A percentile compares a stretch with the other conserved stretches of the same genome.
These are phyloP conservation scores for Boletales sp. DNA, from an alignment of 768 basidiomycete genomes.

Conservation along the genomic window DNA sequence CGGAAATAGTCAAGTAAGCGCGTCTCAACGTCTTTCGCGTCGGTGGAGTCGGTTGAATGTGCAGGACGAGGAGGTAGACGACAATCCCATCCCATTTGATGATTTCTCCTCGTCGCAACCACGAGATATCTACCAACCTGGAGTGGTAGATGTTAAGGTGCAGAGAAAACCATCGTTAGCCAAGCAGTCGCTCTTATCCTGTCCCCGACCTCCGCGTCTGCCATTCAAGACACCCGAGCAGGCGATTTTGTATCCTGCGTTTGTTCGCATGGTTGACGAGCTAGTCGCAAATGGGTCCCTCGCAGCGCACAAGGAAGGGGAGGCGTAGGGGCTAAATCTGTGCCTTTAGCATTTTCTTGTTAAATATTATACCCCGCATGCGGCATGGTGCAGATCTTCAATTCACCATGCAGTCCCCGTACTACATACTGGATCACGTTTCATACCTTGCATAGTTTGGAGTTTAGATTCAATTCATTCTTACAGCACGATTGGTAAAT, in stretches of 20 bases:
- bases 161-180: background rate
- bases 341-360: too few relatives aligned
- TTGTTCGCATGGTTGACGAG: constrained; percentile 22
- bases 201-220: constrained; percentile 24
- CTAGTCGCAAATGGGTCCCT: constrained; percentile 18
- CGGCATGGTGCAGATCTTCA: background rate
- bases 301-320: background rate
- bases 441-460: too few relatives aligned
- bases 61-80: constrained; percentile 18
- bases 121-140: background rate
- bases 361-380: background rate
- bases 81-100: constrained; percentile 17
- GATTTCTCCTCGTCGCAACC: constrained; percentile 12
- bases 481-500: too few relatives aligned
- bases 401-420: background rate
- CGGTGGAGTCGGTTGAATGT: constrained; percentile 30
- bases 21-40: constrained; percentile 19
- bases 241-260: constrained; percentile 19
- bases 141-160: constrained; percentile 11
- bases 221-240: constrained; percentile 10
- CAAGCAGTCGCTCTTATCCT: constrained; percentile 14
- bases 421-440: background rate
- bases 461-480: too few relatives aligned
- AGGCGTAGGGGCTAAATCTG: background rate
- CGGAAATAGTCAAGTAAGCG: constrained; percentile 10